A percentile compares a stretch with the other conserved stretches of the same genome.
Evolutionary conservation across 179 eudicot species (phyloP).

Genomic region (Gypsophila paniculata): DNA sequence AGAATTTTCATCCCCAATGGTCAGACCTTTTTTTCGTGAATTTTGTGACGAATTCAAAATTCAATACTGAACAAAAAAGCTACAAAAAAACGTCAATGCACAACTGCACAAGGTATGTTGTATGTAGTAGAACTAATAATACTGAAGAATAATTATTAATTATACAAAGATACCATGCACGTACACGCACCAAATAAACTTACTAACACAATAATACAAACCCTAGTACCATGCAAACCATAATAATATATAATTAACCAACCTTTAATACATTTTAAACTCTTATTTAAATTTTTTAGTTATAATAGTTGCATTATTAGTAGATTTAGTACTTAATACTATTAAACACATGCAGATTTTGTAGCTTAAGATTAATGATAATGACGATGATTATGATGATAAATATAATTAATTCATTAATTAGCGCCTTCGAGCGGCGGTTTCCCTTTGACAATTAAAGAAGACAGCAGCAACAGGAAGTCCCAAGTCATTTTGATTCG

Average conservation of each 20-base stretch:
- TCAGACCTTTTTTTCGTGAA: too few species aligned
- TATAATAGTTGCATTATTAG: too few species aligned
- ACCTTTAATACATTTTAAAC: not conserved
- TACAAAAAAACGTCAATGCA: not conserved
- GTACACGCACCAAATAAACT: not conserved
- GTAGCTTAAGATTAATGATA: not conserved
- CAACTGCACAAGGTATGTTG: too few species aligned
- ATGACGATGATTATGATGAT: not conserved
- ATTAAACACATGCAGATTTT: not conserved
- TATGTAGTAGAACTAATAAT: not conserved
- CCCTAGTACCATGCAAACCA: not conserved
- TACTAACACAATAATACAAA: not conserved
- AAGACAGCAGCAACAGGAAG: conserved; percentile 74
- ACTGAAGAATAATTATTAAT: not conserved
- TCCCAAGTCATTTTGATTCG: conserved; percentile 55
- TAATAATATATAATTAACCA: not conserved
- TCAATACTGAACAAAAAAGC: not conserved
- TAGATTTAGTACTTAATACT: too few species aligned
- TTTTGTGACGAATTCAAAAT: not conserved
- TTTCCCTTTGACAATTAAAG: conserved; percentile 79
- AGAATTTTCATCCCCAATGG: too few species aligned
- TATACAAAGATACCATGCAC: not conserved
- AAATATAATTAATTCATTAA: not conserved
- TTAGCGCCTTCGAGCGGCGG: conserved; percentile 79
- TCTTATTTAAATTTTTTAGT: not conserved